A percentile compares a stretch with the other conserved stretches of the same genome.
These are phyloP conservation scores for Aspergillus sclerotioniger DNA, from an alignment of 495 filamentous ascomycete genomes.

Conservation along the genomic window DNA sequence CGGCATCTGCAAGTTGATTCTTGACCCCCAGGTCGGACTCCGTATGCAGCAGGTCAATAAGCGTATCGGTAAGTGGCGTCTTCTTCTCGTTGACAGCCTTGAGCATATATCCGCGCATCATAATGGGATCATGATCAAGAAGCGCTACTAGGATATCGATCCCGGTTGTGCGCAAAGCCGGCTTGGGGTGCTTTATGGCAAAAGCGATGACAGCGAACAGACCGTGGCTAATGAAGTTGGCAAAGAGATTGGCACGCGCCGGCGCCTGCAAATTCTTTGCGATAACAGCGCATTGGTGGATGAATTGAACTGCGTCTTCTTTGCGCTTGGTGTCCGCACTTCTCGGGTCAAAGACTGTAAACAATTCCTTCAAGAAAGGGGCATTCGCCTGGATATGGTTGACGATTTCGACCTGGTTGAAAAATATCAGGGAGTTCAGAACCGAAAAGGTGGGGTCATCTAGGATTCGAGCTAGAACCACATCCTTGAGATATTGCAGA, in stretches of 20 bases:
- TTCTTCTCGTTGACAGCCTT: constrained; percentile 84
- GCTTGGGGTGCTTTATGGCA: constrained; percentile 79
- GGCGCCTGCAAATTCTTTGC: constrained; percentile 90
- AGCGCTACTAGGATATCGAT: constrained; percentile 92
- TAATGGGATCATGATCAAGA: constrained; percentile 90
- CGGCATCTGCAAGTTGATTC: constrained; percentile 91
- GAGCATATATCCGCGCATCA: constrained; percentile 92
- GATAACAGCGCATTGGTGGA: constrained; percentile 93
- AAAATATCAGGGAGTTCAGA: constrained; percentile 97
- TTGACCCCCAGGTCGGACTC: constrained; percentile 94
- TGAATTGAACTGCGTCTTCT: constrained; percentile 92
- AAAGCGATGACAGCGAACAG: constrained; percentile 89
- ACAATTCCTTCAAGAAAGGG: constrained; percentile 81
- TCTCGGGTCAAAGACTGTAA: constrained; percentile 74
- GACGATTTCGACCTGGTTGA: constrained; percentile 97
- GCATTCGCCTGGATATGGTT: constrained; percentile 81
- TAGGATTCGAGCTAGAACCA: constrained; percentile 91
- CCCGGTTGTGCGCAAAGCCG: constrained; percentile 83
- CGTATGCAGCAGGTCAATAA: constrained; percentile 88
- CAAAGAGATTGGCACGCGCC: constrained; percentile 74
- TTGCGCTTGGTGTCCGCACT: constrained; percentile 67
- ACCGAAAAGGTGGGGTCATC: constrained; percentile 98
- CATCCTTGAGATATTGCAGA: constrained; percentile 96
- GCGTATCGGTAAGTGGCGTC: constrained; percentile 83
- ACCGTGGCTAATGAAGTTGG: constrained; percentile 84